Evolutionary conservation across 257 asterid genomes (phyloP).

Genomic region (Paraleonurus japonicus): DNA sequence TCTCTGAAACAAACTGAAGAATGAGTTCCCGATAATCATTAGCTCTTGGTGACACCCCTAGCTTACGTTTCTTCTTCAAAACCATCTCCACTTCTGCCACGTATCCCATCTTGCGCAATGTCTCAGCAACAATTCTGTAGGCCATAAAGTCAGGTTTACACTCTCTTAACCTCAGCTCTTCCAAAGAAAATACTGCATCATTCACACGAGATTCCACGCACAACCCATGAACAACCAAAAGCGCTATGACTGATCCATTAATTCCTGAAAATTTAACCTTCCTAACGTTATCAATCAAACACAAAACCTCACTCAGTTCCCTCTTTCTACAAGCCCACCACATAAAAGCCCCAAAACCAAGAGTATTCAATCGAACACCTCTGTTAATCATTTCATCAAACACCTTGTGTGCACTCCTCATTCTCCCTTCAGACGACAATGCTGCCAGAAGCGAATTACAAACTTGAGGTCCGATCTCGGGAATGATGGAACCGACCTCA

Average conservation of each 20-base stretch:
- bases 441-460: conserved; percentile 85
- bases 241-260: conserved; percentile 64
- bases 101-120: conserved; percentile 45
- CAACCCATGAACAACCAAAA: conserved; percentile 68
- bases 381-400: conserved; percentile 66
- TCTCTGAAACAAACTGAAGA: conserved; percentile 59
- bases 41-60: conserved; percentile 85
- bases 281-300: conserved; percentile 55
- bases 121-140: conserved; percentile 80
- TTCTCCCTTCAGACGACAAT: conserved; percentile 57
- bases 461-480: conserved; percentile 49
- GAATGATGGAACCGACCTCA: conserved; percentile 29
- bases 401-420: conserved; percentile 46
- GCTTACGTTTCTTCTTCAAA: conserved; percentile 83
- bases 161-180: conserved; percentile 65
- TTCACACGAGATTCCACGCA: conserved; percentile 39
- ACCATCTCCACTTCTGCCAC: conserved; percentile 53
- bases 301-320: conserved; percentile 43
- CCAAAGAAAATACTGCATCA: conserved; percentile 56
- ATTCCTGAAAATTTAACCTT: conserved; percentile 43
- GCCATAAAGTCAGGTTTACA: conserved; percentile 95
- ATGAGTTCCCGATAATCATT: conserved; percentile 57
- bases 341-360: conserved; percentile 79
- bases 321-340: conserved; percentile 60
- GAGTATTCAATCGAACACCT: conserved; percentile 51